A percentile compares a stretch with the other conserved stretches of the same genome.
phyloP scores from a whole-genome alignment of 2,329 filamentous ascomycete genomes.

The Coniochaeta sp. region DNA sequence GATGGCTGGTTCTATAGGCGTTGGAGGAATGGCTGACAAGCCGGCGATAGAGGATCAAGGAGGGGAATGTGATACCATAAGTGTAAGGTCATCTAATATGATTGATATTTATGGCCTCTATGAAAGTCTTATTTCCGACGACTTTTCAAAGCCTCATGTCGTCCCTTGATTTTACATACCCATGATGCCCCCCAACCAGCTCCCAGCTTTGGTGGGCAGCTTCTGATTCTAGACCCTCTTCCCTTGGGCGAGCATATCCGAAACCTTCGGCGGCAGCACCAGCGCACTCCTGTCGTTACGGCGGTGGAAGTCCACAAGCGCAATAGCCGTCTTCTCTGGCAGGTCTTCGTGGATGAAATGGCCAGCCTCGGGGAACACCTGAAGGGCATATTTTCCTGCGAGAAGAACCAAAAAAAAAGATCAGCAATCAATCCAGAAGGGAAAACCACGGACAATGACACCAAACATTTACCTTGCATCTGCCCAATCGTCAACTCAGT shows the following conservation, averaged over 20 bases:
- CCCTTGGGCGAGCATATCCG: conserved; percentile 58
- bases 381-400: conserved; percentile 82
- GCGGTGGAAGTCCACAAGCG: conserved; percentile 84
- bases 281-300: conserved; percentile 81
- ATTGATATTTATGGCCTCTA: background rate
- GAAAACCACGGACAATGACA: background rate
- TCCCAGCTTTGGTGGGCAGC: background rate
- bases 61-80: background rate
- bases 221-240: conserved; percentile 37
- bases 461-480: conserved; percentile 67
- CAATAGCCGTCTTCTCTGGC: conserved; percentile 78
- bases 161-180: background rate
- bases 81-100: background rate
- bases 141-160: background rate
- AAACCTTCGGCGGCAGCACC: conserved; percentile 87
- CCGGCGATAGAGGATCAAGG: background rate
- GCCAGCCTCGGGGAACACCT: conserved; percentile 89
- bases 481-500: conserved; percentile 92
- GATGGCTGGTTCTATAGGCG: background rate
- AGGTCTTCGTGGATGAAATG: conserved; percentile 97
- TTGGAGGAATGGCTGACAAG: background rate
- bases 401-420: background rate
- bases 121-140: background rate
- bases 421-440: too few relatives aligned
- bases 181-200: background rate